Conservation (phyloP, 805 yeast species). For the Isabelozyma rhagii region DNA sequence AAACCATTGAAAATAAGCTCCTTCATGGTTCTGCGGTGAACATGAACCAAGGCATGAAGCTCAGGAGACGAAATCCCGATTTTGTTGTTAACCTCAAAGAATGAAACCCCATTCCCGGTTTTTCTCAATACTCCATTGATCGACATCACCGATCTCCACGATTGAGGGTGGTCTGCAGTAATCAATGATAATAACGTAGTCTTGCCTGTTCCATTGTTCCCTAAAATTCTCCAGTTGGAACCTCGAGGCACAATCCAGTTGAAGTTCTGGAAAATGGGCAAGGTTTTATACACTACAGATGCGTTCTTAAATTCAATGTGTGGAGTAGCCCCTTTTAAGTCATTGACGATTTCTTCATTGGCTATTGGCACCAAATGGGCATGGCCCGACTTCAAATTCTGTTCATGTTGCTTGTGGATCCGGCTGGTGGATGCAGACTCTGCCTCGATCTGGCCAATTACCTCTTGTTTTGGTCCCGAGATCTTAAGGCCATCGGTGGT, state of each 20-base stretch:
- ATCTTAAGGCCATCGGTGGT: conserved; percentile 50
- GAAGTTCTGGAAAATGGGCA: conserved; percentile 56
- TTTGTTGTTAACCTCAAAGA: conserved; percentile 71
- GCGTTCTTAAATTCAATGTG: conserved; percentile 54
- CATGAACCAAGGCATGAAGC: conserved; percentile 82
- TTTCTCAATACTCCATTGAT: conserved; percentile 65
- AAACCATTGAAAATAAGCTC: conserved; percentile 73
- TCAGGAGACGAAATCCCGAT: conserved; percentile 93
- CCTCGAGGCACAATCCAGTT: conserved; percentile 67
- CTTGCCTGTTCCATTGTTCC: conserved; percentile 91
- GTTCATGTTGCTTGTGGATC: conserved; percentile 4
- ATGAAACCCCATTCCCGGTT: conserved; percentile 69
- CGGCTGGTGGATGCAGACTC: conserved; percentile 6
- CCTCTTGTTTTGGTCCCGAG: conserved; percentile 43
- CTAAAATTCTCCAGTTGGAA: conserved; percentile 84
- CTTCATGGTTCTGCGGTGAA: conserved; percentile 40
- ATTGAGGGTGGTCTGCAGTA: conserved; percentile 95
- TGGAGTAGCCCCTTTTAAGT: conserved; percentile 1
- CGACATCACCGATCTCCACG: conserved; percentile 73
- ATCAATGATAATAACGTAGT: conserved; percentile 80
- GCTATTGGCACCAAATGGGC: background rate
- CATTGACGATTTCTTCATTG: background rate
- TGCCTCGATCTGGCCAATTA: conserved; percentile 12
- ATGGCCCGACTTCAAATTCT: conserved; percentile 1
- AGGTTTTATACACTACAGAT: conserved; percentile 62